A percentile compares a stretch with the other conserved stretches of the same genome.
These are phyloP conservation scores for Paraphaeosphaeria sporulosa DNA, from an alignment of 2,329 filamentous ascomycete species.

Conservation along the genomic window DNA sequence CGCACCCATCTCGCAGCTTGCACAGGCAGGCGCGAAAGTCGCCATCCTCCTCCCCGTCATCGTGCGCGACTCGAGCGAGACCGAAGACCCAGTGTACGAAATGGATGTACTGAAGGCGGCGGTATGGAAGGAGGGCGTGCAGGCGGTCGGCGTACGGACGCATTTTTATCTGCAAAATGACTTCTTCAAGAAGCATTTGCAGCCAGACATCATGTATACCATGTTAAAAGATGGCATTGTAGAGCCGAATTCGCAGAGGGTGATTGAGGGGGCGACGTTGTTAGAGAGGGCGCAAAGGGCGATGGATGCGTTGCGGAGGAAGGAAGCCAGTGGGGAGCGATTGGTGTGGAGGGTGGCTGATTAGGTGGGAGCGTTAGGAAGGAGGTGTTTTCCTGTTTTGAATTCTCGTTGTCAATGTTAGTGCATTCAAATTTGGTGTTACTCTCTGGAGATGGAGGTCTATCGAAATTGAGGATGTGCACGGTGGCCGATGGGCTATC, in stretches of 20 bases:
- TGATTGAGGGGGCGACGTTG: conserved; percentile 53
- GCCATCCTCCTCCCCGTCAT: conserved; percentile 69
- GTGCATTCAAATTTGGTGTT: too few species aligned
- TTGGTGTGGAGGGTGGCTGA: conserved; percentile 50
- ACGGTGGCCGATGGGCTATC: background rate
- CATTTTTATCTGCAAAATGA: conserved; percentile 65
- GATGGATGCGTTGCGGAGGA: conserved; percentile 53
- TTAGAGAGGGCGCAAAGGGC: conserved; percentile 54
- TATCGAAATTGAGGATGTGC: background rate
- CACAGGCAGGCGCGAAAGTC: conserved; percentile 58
- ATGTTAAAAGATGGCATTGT: conserved; percentile 53
- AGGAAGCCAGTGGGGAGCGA: conserved; percentile 55
- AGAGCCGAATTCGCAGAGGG: conserved; percentile 50
- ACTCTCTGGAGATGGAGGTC: too few species aligned
- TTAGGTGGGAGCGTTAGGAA: conserved; percentile 25
- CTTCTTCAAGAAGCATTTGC: conserved; percentile 62
- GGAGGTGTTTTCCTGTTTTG: background rate
- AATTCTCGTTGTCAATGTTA: too few species aligned
- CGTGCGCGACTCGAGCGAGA: conserved; percentile 59
- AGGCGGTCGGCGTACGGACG: conserved; percentile 62
- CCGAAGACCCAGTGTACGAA: conserved; percentile 59
- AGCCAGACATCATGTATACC: conserved; percentile 62
- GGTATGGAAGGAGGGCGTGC: conserved; percentile 62
- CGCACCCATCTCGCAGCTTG: conserved; percentile 57
- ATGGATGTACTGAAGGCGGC: conserved; percentile 60